Percentiles rank a stretch among this genome's conserved stretches.
These are phyloP conservation scores for Pythium grandisporangium DNA, from an alignment of 352 stramenopile species.

Conservation along the genomic window DNA sequence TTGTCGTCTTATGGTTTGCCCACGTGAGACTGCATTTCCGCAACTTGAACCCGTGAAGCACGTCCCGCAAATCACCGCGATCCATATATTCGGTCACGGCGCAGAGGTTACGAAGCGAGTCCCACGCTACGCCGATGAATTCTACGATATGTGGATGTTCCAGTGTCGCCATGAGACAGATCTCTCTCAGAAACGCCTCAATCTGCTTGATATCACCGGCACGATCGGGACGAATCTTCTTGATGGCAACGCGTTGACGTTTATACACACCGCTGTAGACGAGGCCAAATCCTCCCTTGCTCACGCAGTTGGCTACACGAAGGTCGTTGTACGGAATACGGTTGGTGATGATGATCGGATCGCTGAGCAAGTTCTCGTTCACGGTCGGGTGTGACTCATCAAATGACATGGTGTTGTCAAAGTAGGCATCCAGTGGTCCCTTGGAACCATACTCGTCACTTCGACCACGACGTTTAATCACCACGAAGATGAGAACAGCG, in stretches of 20 bases:
- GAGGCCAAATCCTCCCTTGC: constrained; percentile 49
- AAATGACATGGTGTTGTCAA: constrained; percentile 48
- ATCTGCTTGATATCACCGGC: constrained; percentile 42
- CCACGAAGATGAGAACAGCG: constrained; percentile 35
- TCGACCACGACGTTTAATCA: constrained; percentile 14
- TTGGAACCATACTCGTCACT: constrained; percentile 8
- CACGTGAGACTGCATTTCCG: constrained; percentile 32
- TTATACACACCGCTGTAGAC: constrained; percentile 61
- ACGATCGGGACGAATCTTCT: constrained; percentile 42
- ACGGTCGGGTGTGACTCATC: constrained; percentile 46
- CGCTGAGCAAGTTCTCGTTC: constrained; percentile 43
- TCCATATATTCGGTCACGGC: constrained; percentile 73
- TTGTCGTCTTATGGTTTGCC: constrained; percentile 37
- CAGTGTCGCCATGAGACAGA: constrained; percentile 49
- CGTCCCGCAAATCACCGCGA: constrained; percentile 47
- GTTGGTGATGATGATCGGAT: constrained; percentile 48
- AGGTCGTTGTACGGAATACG: constrained; percentile 58
- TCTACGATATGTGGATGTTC: constrained; percentile 52
- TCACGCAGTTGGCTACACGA: constrained; percentile 45
- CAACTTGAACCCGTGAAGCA: constrained; percentile 38
- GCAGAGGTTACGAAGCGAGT: constrained; percentile 39
- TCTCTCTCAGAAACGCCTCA: constrained; percentile 56
- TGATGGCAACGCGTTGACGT: constrained; percentile 50
- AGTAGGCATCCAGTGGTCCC: constrained; percentile 25
- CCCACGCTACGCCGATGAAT: constrained; percentile 61